Evolutionary conservation across 2,329 filamentous ascomycete species (phyloP), one percentile per base, ranked within the genome.

Genomic region (Paramyrothecium sp.): DNA sequence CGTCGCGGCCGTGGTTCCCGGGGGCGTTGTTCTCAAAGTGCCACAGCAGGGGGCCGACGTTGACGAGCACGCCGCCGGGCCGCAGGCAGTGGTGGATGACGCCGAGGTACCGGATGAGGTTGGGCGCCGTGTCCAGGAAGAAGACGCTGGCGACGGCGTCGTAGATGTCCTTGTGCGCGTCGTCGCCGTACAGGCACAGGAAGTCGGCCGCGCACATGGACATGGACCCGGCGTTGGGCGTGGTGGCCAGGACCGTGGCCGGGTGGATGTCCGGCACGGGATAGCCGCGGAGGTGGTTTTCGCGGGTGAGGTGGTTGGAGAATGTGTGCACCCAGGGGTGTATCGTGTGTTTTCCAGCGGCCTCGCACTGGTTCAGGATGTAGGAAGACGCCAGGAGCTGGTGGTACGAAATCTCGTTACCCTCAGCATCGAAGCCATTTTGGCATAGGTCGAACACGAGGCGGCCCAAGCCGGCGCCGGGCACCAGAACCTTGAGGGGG

Each of bases 381-480:
- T 90, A 88, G 0, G 84, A 85, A 7, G 91, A 96, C 1, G 92
- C 92, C 57, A 98, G 81, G n/a, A 99, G 84, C 71, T 97, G 92
- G 72, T 99, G 95, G 69, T 96, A 98, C 3, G 93, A 97, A 60
- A 98, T 96, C 74, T 99, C 91, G 69, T 97, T 98, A 26, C 94
- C 94, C 72, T 97, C 92, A 1, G 87, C 84, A 12, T 83, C 77
- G 71, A 87, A 96, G 12, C 95, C 93, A 1, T 78, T 79, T 26
- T 77, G 78, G 69, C 89, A 92, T 16, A 98, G 79, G 49, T 99
- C 95, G 67, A 96, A 96, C 0, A 98, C 91, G 2, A 98, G 78
- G 16, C 95, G 84, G 3, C 92, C 95, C 2, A 99, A 79, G 0
- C 95, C 95, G 3, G 94, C 93, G 0, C 95, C 95, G 0, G 95